Base-by-base conservation (phyloP, 1,284 basidiomycete species). In the Cutaneotrichosporon cutaneum region DNA sequence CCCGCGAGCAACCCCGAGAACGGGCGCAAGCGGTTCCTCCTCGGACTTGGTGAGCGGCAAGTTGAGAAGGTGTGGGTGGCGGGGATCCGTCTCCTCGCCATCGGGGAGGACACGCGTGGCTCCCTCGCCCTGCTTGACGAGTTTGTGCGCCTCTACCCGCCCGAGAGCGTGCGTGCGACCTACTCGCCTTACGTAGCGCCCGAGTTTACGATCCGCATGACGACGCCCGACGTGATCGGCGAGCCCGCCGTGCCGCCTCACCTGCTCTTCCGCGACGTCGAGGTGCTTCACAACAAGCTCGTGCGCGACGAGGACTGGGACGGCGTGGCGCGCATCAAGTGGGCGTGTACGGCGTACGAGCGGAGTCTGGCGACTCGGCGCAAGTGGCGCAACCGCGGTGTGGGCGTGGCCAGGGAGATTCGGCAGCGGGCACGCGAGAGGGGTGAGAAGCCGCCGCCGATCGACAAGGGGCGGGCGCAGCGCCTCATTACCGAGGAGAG, bases 181-280 rank as follows among this genome's bases (percentile, higher is more conserved):
- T 73, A 73, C 61, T 36, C 56, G 7, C 75, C 77, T 0, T 51
- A 65, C 18, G 57, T 68, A 2, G 64, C 67, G 16, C 54, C 70
- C 22, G 67, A 61, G 11, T 54, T 75, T 11, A 62, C 62, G 8
- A 63, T 80, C 27, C 70, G 71, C n/a, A 67, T 77, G 60, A 65
- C 65, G 11, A 70, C 73, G 54, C 61, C 69, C 11, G 56, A 67
- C 22, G 51, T 53, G 22, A 65, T 69, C 1, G 63, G 73, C 6
- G 80, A 81, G 65, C 67, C 76, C 10, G 63, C 76, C 52, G 67
- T 80, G 0, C 79, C 79, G 4, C 80, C 79, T 0, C 73, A 78
- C 60, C 44, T 80, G 22, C 59, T 78, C 2, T 81, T 77, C 54
- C 54, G 61, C 16, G 80, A 81, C 63, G 42, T 81, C 11, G 64